Base-by-base conservation (phyloP, 768 basidiomycete species). In the Kwoniella heveanensis region DNA sequence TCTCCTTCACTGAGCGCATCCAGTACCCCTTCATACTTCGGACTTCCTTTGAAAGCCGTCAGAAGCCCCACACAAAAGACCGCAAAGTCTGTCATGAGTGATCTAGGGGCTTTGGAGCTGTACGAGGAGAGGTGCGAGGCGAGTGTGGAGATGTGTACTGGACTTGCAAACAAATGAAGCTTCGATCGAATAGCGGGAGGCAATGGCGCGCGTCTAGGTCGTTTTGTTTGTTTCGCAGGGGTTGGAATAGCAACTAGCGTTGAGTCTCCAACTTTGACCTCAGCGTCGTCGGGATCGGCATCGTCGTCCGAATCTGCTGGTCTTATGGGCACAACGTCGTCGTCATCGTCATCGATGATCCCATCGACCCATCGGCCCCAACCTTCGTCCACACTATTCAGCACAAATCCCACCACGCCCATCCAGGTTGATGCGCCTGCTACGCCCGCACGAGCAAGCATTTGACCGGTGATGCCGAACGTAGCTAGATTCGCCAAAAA, bases 401-500 rank as follows among this genome's bases (percentile, higher is more conserved):
- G 47, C 2, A 78, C 48, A 0, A 13, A 32, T 0, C 66, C 62
- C 10, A 76, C 50, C 2, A 74, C 67, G n/a, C 54, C 59, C 52
- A 78, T 66, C 78, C 78, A 79, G 0, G 36, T 60, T 1, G 36
- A 32, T 3, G 62, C 62, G 1, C 69, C 72, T 2, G 54, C 44
- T 2, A 56, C 47, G 1, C 71, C 68, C 26, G 70, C 59, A 32
- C 70, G 65, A 3, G 60, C 47, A 15, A 79, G 58, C 69, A 76
- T 59, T 0, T 70, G 69, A 9, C 75, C 77, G 5, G 76, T 73
- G 36, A 79, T 72, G 9, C 74, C 74, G 53, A 79, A 73, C 8
- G 71, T 76, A 6, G 68, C 72, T 22, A 78, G 70, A 68, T 91
- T 94, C 1, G 90, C 88, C 7, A 90, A 71, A 3, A 93, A 83